Percentiles rank a stretch among this genome's conserved stretches.
Conservation (phyloP, 2,329 filamentous ascomycete genomes). For the Chalara sp. region DNA sequence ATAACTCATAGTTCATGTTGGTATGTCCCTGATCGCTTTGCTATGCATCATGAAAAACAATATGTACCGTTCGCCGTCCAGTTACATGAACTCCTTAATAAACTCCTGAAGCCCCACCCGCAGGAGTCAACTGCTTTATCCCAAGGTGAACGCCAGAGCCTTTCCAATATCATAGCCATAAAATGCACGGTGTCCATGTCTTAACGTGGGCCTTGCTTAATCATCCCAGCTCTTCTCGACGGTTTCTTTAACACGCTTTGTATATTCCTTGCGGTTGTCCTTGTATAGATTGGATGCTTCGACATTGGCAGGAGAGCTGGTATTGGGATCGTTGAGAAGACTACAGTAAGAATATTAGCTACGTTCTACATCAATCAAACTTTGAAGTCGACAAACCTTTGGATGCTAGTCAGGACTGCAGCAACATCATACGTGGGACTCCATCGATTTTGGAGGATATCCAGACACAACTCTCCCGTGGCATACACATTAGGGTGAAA, state of each 20-base stretch:
- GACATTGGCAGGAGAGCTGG: slow-evolving; percentile 95
- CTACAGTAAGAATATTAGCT: slow-evolving; percentile 48
- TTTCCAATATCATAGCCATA: not conserved
- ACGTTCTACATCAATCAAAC: not conserved
- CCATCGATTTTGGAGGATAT: slow-evolving; percentile 97
- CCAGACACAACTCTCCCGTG: slow-evolving; percentile 90
- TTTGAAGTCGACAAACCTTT: slow-evolving; percentile 56
- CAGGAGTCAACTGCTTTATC: too few species aligned
- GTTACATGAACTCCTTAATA: too few species aligned
- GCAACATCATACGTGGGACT: slow-evolving; percentile 98
- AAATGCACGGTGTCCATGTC: slow-evolving; percentile 8
- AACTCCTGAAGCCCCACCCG: too few species aligned
- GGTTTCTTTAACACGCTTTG: slow-evolving; percentile 88
- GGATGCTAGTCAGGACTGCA: slow-evolving; percentile 92
- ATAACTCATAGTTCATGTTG: too few species aligned
- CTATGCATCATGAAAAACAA: too few species aligned
- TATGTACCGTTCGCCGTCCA: too few species aligned
- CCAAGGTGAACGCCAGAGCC: too few species aligned
- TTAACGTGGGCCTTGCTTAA: slow-evolving; percentile 30
- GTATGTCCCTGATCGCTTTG: too few species aligned
- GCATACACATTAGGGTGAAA: slow-evolving; percentile 99
- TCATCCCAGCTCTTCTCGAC: slow-evolving; percentile 99
- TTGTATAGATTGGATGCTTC: slow-evolving; percentile 98
- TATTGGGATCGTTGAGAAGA: slow-evolving; percentile 95
- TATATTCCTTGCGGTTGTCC: slow-evolving; percentile 94